Conservation (phyloP, 805 yeast genomes). For the Kodamaea jinghongensis region DNA sequence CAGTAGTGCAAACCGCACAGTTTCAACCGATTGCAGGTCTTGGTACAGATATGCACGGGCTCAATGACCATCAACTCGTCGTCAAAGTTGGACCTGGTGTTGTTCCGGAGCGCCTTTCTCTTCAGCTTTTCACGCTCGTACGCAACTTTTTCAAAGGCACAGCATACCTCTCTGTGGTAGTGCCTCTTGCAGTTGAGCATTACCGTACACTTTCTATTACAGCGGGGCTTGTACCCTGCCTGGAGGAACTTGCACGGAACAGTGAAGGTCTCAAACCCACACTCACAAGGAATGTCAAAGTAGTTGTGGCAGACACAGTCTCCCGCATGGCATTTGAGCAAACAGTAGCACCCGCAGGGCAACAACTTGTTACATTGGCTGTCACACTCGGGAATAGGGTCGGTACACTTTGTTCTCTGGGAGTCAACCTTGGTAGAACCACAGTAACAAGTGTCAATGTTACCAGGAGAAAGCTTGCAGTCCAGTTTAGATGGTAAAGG, state of each 20-base stretch:
- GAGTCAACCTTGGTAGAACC: conserved; percentile 56
- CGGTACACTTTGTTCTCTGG: conserved; percentile 61
- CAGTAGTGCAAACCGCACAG: conserved; percentile 67
- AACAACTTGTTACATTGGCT: conserved; percentile 58
- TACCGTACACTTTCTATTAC: conserved; percentile 71
- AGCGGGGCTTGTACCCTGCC: conserved; percentile 53
- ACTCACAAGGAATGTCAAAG: conserved; percentile 56
- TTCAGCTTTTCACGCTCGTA: conserved; percentile 51
- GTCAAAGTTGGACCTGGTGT: conserved; percentile 34
- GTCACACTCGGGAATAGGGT: conserved; percentile 76
- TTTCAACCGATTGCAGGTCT: conserved; percentile 58
- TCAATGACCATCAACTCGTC: conserved; percentile 63
- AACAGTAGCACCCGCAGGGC: conserved; percentile 73
- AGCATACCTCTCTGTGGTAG: conserved; percentile 66
- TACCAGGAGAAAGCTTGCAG: conserved; percentile 66
- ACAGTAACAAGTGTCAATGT: conserved; percentile 71
- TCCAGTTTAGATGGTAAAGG: conserved; percentile 31
- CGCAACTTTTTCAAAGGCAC: conserved; percentile 65
- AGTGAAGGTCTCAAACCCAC: conserved; percentile 54
- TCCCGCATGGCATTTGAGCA: conserved; percentile 72
- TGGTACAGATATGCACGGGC: conserved; percentile 70
- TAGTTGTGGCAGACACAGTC: conserved; percentile 63
- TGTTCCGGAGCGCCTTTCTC: conserved; percentile 49
- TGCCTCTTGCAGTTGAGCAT: conserved; percentile 79
- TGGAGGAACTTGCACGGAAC: conserved; percentile 64